Conservation (phyloP, 768 basidiomycete species). For the Rhizopogon vinicolor region DNA sequence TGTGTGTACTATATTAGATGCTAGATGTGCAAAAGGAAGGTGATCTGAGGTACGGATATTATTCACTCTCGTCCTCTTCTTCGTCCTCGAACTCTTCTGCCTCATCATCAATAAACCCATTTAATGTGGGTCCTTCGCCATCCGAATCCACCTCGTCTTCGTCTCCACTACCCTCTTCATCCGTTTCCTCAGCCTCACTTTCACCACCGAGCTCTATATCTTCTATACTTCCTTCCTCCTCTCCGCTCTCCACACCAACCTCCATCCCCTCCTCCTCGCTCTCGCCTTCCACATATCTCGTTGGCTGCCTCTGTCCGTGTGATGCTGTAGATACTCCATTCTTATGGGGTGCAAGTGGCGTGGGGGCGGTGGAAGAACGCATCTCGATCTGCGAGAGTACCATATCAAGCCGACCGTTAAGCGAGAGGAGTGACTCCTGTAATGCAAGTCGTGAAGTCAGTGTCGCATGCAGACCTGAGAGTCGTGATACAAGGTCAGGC, state of each 20-base stretch:
- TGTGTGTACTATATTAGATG: neutral
- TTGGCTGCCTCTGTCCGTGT: conserved; percentile 36
- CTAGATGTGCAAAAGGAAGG: neutral
- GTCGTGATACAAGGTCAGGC: conserved; percentile 84
- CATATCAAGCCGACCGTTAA: conserved; percentile 90
- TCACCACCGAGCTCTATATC: conserved; percentile 71
- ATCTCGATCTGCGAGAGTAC: conserved; percentile 92
- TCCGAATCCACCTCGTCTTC: conserved; percentile 38
- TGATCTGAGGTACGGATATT: neutral
- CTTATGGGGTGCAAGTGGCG: conserved; percentile 42
- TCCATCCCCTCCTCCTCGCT: conserved; percentile 57
- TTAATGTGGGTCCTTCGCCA: conserved; percentile 33
- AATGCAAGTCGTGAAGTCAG: conserved; percentile 75
- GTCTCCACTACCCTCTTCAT: conserved; percentile 38
- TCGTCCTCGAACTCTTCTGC: conserved; percentile 52
- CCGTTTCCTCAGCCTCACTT: conserved; percentile 48
- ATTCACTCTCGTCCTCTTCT: conserved; percentile 51
- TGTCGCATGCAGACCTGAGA: conserved; percentile 80
- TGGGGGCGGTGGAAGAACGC: conserved; percentile 68
- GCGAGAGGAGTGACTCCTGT: conserved; percentile 78
- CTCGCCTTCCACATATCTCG: conserved; percentile 75
- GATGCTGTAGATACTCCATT: conserved; percentile 27
- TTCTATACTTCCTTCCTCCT: conserved; percentile 73
- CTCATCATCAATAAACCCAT: conserved; percentile 60
- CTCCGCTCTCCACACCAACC: conserved; percentile 56